phyloP scores from a whole-genome alignment of 2,329 filamentous ascomycete species.

The Pseudovirgaria hyperparasitica region DNA sequence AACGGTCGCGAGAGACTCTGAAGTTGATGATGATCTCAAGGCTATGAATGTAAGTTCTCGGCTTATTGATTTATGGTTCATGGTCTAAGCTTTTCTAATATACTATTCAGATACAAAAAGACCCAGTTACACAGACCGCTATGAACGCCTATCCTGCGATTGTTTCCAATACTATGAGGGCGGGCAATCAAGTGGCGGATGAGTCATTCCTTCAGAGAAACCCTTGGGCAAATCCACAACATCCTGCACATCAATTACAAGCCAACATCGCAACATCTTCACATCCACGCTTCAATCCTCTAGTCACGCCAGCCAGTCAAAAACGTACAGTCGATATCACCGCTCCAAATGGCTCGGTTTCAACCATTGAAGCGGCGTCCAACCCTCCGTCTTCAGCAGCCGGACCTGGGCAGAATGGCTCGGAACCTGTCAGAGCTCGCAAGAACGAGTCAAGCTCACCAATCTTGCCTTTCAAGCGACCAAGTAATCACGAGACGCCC shows the following conservation, averaged over 20 bases:
- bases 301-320: slow-evolving; percentile 21
- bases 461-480: slow-evolving; percentile 24
- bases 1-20: slow-evolving; percentile 53
- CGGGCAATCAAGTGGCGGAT: slow-evolving; percentile 50
- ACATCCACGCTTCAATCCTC: slow-evolving; percentile 2
- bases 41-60: slow-evolving; percentile 71
- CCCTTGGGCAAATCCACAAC: slow-evolving; percentile 81
- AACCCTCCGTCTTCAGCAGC: slow-evolving; percentile 24
- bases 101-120: too few species aligned
- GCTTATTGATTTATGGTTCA: too few species aligned
- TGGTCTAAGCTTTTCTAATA: too few species aligned
- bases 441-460: slow-evolving; percentile 22
- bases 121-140: too few species aligned
- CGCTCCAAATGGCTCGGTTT: slow-evolving; percentile 24
- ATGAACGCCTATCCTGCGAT: too few species aligned
- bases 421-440: slow-evolving; percentile 11
- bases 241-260: slow-evolving; percentile 24
- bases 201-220: slow-evolving; percentile 84
- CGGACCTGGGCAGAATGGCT: slow-evolving; percentile 2
- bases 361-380: slow-evolving; percentile 25
- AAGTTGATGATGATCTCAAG: slow-evolving; percentile 77
- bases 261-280: slow-evolving; percentile 9
- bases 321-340: slow-evolving; percentile 20
- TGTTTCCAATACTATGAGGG: too few species aligned
- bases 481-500: too few species aligned